Conservation (phyloP, 2,329 filamentous ascomycete species). For the Colletotrichum cordylinicola region DNA sequence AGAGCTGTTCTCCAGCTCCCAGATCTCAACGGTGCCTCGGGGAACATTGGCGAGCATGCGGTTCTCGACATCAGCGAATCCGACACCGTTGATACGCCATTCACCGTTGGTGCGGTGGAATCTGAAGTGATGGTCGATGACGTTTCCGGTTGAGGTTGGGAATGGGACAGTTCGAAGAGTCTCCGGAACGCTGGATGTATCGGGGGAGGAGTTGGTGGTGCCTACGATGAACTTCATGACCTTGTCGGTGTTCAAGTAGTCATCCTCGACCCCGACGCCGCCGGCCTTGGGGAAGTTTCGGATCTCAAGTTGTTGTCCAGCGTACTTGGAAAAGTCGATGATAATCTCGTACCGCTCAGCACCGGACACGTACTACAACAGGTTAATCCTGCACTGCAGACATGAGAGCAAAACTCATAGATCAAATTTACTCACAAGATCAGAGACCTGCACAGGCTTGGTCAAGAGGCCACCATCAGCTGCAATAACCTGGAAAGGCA, state of each 20-base stretch:
- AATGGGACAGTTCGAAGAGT: background rate
- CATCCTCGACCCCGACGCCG: background rate
- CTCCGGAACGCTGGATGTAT: background rate
- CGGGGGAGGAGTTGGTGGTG: background rate
- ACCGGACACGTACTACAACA: background rate
- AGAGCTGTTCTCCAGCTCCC: slow-evolving; percentile 54
- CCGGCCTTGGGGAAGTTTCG: background rate
- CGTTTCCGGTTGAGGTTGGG: background rate
- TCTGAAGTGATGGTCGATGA: background rate
- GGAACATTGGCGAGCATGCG: slow-evolving; percentile 35
- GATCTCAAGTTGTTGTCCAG: background rate
- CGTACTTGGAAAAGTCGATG: background rate
- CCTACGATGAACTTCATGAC: background rate
- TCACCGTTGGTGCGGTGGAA: background rate
- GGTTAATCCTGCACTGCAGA: background rate
- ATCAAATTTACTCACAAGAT: background rate
- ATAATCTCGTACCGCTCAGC: background rate
- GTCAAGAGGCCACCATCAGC: slow-evolving; percentile 59
- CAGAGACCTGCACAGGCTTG: slow-evolving; percentile 39
- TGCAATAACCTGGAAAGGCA: slow-evolving; percentile 58
- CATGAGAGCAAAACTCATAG: no score
- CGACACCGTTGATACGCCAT: background rate
- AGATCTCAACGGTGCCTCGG: slow-evolving; percentile 52
- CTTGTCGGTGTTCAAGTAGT: background rate
- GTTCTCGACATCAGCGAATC: background rate